These are phyloP conservation scores for Candida alai DNA, from an alignment of 805 yeast genomes.

Conservation along the genomic window DNA sequence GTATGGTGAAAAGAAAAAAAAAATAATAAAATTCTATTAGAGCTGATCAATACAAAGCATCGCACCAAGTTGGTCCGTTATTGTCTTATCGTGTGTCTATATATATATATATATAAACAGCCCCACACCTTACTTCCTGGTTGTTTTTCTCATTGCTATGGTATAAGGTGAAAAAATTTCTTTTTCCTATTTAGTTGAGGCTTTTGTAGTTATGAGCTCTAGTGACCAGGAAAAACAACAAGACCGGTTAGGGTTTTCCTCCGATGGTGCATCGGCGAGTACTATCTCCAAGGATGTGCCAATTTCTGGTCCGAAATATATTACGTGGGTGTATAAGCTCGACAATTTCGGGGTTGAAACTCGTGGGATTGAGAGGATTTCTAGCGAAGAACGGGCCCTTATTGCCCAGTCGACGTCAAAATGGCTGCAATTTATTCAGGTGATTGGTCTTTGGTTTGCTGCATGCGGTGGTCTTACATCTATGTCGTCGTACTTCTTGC, in stretches of 20 bases:
- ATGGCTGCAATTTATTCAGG: constrained; percentile 22
- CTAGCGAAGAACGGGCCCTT: constrained; percentile 22
- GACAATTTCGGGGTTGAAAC: constrained; percentile 29
- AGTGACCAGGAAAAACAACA: not conserved
- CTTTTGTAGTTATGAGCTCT: not conserved
- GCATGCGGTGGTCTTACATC: constrained; percentile 38
- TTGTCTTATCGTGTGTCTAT: no score
- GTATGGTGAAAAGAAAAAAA: no score
- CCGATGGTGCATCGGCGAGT: not conserved
- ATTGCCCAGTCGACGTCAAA: constrained; percentile 11
- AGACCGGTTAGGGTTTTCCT: not conserved
- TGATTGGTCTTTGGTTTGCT: constrained; percentile 35
- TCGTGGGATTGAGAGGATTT: constrained; percentile 33
- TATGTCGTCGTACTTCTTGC: constrained; percentile 34
- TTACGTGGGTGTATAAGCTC: constrained; percentile 19
- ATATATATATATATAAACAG: no score
- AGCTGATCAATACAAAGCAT: no score
- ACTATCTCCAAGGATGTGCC: not conserved
- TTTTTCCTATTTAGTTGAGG: not conserved
- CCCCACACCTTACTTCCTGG: no score
- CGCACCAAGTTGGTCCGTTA: no score
- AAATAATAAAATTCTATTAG: no score
- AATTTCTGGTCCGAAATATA: constrained; percentile 7
- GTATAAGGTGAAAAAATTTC: not conserved
- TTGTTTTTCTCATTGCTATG: not conserved